Percentiles rank a stretch among this genome's conserved stretches.
These are phyloP conservation scores for Diutina sp. DNA, from an alignment of 1,139 yeast species.

Conservation along the genomic window DNA sequence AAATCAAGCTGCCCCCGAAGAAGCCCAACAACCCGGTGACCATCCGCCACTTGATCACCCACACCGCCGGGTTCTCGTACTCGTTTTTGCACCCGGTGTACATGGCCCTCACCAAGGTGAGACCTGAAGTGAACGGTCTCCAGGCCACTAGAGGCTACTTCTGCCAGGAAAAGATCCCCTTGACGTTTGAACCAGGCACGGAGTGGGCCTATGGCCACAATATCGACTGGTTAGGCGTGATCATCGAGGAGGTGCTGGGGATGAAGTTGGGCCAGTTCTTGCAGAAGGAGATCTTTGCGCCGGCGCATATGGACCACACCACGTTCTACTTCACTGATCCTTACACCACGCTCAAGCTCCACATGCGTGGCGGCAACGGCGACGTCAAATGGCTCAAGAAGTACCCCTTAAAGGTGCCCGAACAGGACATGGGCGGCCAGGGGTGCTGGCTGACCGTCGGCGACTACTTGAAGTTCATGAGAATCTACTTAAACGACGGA, in stretches of 20 bases:
- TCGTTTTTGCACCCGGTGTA: conserved; percentile 25
- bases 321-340: conserved; percentile 3
- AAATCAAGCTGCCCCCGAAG: conserved; percentile 11
- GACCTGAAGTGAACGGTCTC: not conserved
- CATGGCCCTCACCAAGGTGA: conserved; percentile 1
- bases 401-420: conserved; percentile 9
- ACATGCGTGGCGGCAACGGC: not conserved
- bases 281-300: conserved; percentile 25
- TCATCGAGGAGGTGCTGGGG: conserved; percentile 32
- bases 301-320: conserved; percentile 23
- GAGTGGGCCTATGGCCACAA: conserved; percentile 38
- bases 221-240: conserved; percentile 41
- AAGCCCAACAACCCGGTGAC: conserved; percentile 27
- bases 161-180: conserved; percentile 14
- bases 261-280: conserved; percentile 28
- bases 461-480: conserved; percentile 29
- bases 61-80: conserved; percentile 41
- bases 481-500: conserved; percentile 34
- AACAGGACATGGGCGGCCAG: conserved; percentile 36
- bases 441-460: conserved; percentile 31
- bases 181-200: conserved; percentile 40
- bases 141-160: not conserved
- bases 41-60: conserved; percentile 33
- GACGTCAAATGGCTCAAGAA: conserved; percentile 6
- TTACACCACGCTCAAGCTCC: conserved; percentile 1